Percentiles rank a stretch among this genome's conserved stretches.
Evolutionary conservation across 345 rosid species (phyloP).

Genomic region (Zanthoxylum bungeanum): DNA sequence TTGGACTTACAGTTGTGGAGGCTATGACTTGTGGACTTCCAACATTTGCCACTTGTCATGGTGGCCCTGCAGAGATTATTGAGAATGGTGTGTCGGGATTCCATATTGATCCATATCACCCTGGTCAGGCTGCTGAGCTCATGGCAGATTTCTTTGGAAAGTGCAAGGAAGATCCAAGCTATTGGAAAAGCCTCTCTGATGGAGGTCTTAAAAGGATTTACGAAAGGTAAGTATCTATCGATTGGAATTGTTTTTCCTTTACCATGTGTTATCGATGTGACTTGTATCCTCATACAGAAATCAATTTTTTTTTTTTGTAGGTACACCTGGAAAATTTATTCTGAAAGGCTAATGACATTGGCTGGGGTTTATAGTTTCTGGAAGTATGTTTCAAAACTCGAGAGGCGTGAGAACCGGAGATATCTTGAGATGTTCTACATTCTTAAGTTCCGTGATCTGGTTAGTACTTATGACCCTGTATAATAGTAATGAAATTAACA

Average conservation of each 20-base stretch:
- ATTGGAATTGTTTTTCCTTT: neutral
- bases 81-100: slow-evolving; percentile 80
- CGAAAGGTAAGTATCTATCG: slow-evolving; percentile 46
- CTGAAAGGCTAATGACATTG: slow-evolving; percentile 85
- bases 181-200: slow-evolving; percentile 82
- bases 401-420: slow-evolving; percentile 85
- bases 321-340: slow-evolving; percentile 96
- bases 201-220: slow-evolving; percentile 77
- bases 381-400: slow-evolving; percentile 88
- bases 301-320: slow-evolving; percentile 43
- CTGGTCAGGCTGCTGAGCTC: slow-evolving; percentile 58
- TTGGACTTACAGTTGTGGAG: slow-evolving; percentile 95
- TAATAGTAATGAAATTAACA: neutral
- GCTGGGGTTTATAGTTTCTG: slow-evolving; percentile 98
- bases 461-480: slow-evolving; percentile 26
- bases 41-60: slow-evolving; percentile 88
- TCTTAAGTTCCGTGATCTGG: slow-evolving; percentile 89
- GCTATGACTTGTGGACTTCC: slow-evolving; percentile 99
- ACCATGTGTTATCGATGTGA: neutral
- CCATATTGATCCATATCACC: slow-evolving; percentile 96
- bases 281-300: slow-evolving; percentile 16
- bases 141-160: slow-evolving; percentile 69
- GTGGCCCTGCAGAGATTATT: slow-evolving; percentile 98
- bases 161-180: slow-evolving; percentile 67
- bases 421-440: slow-evolving; percentile 99